Evolutionary conservation across 495 filamentous ascomycete species (phyloP), one percentile per base, ranked within the genome.

Genomic region (Margaritispora aquatica): DNA sequence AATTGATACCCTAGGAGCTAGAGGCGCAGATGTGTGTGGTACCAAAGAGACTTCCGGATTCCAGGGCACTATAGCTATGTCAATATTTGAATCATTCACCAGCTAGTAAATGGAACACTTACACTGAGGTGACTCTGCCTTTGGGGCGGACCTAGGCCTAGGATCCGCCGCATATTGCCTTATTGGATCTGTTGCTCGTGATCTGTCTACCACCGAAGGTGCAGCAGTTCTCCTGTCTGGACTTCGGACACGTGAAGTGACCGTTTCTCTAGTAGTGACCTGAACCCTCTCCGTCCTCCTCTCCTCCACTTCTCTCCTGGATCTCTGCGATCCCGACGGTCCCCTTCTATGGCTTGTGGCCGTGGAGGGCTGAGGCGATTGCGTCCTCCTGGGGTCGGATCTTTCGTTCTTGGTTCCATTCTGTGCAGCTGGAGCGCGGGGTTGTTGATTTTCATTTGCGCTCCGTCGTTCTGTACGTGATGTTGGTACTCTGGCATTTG

Each of bases 1-100:
- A 54, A 89, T 81, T 0, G 93, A 96, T 63, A 97, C 80, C 61
- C 94, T 85, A 62, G 82, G 84, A 11, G 94, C 93, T 51, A 98
- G 73, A 11, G 95, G 95, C 26, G 94, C 94, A 13, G 89, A 86
- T 2, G 92, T 92, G 58, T 92, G 89, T 51, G 92, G 83, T 46
- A 92, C 79, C 19, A 98, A 75, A 1, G 82, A 86, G 17, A 84
- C 95, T 65, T 90, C 84, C 1, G 94, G 94, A 59, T 84, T 85
- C 94, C 94, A 98, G 63, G 61, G 69, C 60, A 29, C 58, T 66
- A 55, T 24, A n/a, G 29, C 1, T 26, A 19, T 26, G 50, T 52
- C 15, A 52, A 20, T 52, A 26, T 23, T 13, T 52, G 15, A n/a
- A n/a, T n/a, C n/a, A n/a, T n/a, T n/a, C n/a, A n/a, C 24, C 15